Evolutionary conservation across 2,329 filamentous ascomycete genomes (phyloP), one percentile per base, ranked within the genome.

Genomic region (Alternaria arborescens): DNA sequence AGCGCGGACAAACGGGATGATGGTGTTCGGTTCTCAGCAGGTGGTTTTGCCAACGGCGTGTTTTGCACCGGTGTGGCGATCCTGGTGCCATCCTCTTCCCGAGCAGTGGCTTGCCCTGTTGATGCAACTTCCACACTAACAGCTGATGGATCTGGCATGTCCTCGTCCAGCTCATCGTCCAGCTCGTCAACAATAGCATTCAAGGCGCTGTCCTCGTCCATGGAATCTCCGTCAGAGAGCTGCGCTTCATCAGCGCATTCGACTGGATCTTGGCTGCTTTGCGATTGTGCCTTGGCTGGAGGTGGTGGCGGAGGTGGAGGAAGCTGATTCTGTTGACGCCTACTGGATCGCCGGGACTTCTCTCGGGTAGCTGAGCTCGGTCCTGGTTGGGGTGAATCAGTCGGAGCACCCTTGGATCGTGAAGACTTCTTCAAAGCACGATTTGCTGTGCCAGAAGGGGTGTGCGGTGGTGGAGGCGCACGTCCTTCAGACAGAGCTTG

Each of bases 241-340:
- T 92, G 92, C 75, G 91, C 91, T 80, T 98, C 94, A 74, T 98
- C 94, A 8, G 93, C 94, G 77, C 94, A 97, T 80, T 98, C 95
- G 4, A 98, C 82, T 3, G 91, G 89, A 69, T 91, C 88, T 43
- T 74, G 74, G 32, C 68, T 69, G 47, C 63, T 71, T 26, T 66
- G 66, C 10, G 71, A 66, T 8, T 52, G 68, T 44, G 70, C 67
- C 8, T 84, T 82, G 7, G 83, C 81, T 5, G 84, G 83, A 1
- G 82, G 80, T 5, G 83, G 83, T 11, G 83, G 82, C 4, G 85
- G 83, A 1, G 82, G 81, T n/a, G 86, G 84, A n/a, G 82, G 79
- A 22, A 84, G 79, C 34, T 83, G 80, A 16, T 84, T 56, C 41
- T 78, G 75, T 46, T 78, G 78, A 40, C 87, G 88, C 62, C 90